Evolutionary conservation across 139 green algal species (phyloP).

Genomic region (Tetraselmis chui): DNA sequence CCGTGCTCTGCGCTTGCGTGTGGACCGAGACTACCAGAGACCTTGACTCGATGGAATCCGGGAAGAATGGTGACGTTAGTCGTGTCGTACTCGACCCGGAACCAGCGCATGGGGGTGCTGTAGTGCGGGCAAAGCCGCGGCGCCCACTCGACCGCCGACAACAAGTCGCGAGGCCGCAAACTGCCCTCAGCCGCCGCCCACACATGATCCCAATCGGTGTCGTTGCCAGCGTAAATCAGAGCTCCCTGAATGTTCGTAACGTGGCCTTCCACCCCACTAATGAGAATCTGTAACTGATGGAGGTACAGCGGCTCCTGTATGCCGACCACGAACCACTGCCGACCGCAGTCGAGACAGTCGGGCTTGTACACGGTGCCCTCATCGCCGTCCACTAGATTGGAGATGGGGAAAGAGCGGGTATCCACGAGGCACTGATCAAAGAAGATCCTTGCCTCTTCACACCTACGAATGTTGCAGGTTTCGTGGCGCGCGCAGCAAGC

Average conservation of each 20-base stretch:
- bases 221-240: too few species aligned
- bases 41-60: background rate
- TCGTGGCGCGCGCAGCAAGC: background rate
- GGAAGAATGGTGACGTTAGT: background rate
- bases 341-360: background rate
- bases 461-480: background rate
- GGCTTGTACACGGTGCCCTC: background rate
- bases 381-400: background rate
- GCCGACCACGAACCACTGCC: background rate
- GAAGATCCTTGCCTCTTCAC: background rate
- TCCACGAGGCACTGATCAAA: background rate
- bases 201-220: too few species aligned
- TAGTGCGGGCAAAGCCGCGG: background rate
- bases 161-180: background rate
- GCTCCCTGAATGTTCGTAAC: too few species aligned
- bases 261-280: background rate
- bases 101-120: background rate
- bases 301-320: background rate
- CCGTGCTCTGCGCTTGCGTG: background rate
- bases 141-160: background rate
- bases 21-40: background rate
- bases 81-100: background rate
- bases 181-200: too few species aligned
- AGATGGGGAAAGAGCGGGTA: background rate
- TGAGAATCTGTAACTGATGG: background rate